These are phyloP conservation scores for Bocquillonia castaneifolia DNA, from an alignment of 441 rosid species.

Conservation along the genomic window DNA sequence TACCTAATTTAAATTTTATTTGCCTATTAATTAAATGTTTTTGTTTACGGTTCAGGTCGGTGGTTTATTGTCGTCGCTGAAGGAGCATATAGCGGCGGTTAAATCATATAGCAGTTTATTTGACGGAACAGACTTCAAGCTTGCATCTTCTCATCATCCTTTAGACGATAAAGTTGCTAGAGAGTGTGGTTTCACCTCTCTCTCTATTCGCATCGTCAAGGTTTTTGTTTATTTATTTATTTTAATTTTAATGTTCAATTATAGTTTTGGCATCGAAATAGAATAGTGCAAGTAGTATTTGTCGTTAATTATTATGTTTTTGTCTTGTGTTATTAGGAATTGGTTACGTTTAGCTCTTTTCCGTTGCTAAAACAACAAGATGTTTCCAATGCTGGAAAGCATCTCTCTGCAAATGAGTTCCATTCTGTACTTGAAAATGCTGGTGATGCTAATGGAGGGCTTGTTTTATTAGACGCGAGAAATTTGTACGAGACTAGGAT, in stretches of 20 bases:
- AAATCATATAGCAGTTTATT: constrained; percentile 51
- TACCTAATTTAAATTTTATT: not conserved
- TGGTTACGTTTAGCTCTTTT: constrained; percentile 72
- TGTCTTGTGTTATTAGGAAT: constrained; percentile 39
- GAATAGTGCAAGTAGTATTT: not conserved
- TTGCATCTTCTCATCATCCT: constrained; percentile 67
- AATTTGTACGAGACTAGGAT: constrained; percentile 89
- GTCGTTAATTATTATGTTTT: not conserved
- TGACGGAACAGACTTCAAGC: constrained; percentile 87
- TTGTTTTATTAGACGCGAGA: constrained; percentile 83
- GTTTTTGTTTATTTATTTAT: constrained; percentile 25
- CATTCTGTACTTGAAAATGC: constrained; percentile 68
- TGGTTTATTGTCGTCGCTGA: constrained; percentile 55
- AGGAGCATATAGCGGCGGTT: constrained; percentile 52
- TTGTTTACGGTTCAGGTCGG: constrained; percentile 50
- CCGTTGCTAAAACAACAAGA: constrained; percentile 61
- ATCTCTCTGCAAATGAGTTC: constrained; percentile 80
- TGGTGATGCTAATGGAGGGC: constrained; percentile 40
- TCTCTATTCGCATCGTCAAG: constrained; percentile 79
- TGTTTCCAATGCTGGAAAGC: constrained; percentile 71
- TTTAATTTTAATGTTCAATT: too few species aligned
- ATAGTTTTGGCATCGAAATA: too few species aligned
- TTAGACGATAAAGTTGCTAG: constrained; percentile 57
- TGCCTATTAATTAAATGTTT: not conserved
- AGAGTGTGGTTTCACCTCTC: constrained; percentile 84